phyloP scores from a whole-genome alignment of 23 red algal genomes.

The Gracilaria domingensis region DNA sequence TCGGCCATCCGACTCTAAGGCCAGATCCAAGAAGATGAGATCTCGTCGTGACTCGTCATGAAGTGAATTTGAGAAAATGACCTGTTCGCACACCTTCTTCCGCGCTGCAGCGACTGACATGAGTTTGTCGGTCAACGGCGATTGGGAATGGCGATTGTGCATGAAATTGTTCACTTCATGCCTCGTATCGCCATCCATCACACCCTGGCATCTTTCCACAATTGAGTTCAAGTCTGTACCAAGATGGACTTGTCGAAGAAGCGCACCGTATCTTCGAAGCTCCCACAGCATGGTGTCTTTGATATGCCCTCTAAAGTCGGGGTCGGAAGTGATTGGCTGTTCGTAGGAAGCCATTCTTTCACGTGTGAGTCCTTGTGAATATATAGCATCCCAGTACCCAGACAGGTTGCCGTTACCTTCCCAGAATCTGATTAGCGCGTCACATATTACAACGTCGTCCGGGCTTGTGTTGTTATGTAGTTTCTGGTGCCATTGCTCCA shows the following conservation, averaged over 20 bases:
- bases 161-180: slow-evolving; percentile 78
- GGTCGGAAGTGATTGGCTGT: slow-evolving; percentile 80
- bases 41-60: slow-evolving; percentile 72
- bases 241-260: slow-evolving; percentile 86
- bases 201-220: slow-evolving; percentile 72
- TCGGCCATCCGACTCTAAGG: slow-evolving; percentile 79
- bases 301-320: slow-evolving; percentile 77
- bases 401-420: slow-evolving; percentile 60
- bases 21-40: slow-evolving; percentile 87
- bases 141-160: slow-evolving; percentile 35
- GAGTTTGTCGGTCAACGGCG: slow-evolving; percentile 63
- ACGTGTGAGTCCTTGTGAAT: slow-evolving; percentile 69
- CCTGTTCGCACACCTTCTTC: slow-evolving; percentile 51
- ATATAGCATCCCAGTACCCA: slow-evolving; percentile 82
- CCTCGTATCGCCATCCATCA: slow-evolving; percentile 52
- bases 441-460: slow-evolving; percentile 93
- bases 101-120: slow-evolving; percentile 58
- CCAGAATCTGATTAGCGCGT: slow-evolving; percentile 84
- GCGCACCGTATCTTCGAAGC: slow-evolving; percentile 66
- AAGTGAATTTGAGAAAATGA: slow-evolving; percentile 57
- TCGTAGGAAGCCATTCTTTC: slow-evolving; percentile 94
- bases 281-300: slow-evolving; percentile 85
- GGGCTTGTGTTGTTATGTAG: slow-evolving; percentile 94
- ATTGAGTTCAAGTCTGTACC: slow-evolving; percentile 91
- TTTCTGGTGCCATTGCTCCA: slow-evolving; percentile 99